Conservation (phyloP, 2,329 filamentous ascomycete genomes). For the Apiospora arundinis region DNA sequence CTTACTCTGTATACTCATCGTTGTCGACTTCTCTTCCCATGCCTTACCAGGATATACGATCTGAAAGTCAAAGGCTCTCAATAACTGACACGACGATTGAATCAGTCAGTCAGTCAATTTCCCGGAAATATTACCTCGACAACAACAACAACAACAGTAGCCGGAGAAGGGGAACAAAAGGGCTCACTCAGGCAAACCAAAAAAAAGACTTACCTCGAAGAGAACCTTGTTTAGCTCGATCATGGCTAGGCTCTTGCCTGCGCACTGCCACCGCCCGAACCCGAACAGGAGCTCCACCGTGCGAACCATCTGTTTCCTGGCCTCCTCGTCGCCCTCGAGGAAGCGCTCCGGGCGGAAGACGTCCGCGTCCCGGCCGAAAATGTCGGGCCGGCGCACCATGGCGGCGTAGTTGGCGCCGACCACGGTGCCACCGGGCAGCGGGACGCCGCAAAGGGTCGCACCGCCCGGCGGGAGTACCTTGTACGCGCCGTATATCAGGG, state of each 20-base stretch:
- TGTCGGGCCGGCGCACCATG: too few relatives aligned
- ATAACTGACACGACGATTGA: slow-evolving; percentile 24
- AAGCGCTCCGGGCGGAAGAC: too few relatives aligned
- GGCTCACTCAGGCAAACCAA: background rate
- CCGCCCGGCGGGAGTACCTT: too few relatives aligned
- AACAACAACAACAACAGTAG: background rate
- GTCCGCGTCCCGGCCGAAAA: too few relatives aligned
- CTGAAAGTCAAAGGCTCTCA: slow-evolving; percentile 34
- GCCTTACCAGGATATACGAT: slow-evolving; percentile 28
- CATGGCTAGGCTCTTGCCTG: slow-evolving; percentile 47
- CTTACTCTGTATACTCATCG: slow-evolving; percentile 29
- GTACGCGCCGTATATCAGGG: too few relatives aligned
- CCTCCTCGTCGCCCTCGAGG: too few relatives aligned
- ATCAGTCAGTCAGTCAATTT: background rate
- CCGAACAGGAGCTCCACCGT: too few relatives aligned
- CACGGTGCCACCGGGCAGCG: too few relatives aligned
- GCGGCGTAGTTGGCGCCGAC: too few relatives aligned
- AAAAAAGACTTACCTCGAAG: slow-evolving; percentile 51
- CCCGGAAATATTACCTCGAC: slow-evolving; percentile 9
- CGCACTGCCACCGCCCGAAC: too few relatives aligned
- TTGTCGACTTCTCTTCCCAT: slow-evolving; percentile 28
- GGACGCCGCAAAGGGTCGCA: too few relatives aligned
- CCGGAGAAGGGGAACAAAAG: background rate
- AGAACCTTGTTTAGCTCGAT: slow-evolving; percentile 51
- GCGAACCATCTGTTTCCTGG: too few relatives aligned